Evolutionary conservation across 305 asterid genomes (phyloP).

Genomic region (Striga hermonthica): DNA sequence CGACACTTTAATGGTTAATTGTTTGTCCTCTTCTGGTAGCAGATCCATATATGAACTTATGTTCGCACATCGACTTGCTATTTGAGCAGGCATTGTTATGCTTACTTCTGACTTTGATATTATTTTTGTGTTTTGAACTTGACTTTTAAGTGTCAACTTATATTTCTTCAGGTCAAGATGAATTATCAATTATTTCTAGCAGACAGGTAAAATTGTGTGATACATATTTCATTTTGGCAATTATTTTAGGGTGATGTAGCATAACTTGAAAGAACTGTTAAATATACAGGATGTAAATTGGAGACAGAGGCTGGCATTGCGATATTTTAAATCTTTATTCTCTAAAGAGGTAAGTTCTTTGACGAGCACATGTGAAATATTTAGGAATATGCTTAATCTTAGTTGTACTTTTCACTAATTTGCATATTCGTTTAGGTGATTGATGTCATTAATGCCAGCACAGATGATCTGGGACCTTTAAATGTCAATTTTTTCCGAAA

Average conservation of each 20-base stretch:
- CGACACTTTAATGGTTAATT: constrained; percentile 8
- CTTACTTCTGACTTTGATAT: constrained; percentile 13
- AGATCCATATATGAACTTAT: constrained; percentile 10
- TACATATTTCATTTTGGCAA: constrained; percentile 19
- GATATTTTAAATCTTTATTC: constrained; percentile 67
- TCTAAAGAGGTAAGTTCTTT: constrained; percentile 62
- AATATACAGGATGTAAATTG: constrained; percentile 63
- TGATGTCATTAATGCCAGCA: constrained; percentile 66
- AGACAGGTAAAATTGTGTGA: constrained; percentile 54
- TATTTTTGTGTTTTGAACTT: constrained; percentile 14
- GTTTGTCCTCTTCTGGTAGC: constrained; percentile 20
- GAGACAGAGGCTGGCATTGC: constrained; percentile 76
- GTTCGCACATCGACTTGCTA: constrained; percentile 4
- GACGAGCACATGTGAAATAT: constrained; percentile 16
- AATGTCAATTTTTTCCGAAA: constrained; percentile 66
- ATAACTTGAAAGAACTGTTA: constrained; percentile 23
- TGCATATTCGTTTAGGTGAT: constrained; percentile 52
- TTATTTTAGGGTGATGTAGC: constrained; percentile 27
- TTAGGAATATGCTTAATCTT: constrained; percentile 18
- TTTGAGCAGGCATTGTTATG: constrained; percentile 5
- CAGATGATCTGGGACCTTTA: constrained; percentile 73
- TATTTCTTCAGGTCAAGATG: constrained; percentile 54
- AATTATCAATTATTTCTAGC: constrained; percentile 38
- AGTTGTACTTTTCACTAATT: constrained; percentile 26
- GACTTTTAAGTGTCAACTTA: constrained; percentile 12